Percentiles rank a stretch among this genome's conserved stretches.
phyloP scores from a whole-genome alignment of 2,329 filamentous ascomycete species.

The Paraconiothyrium sp. region DNA sequence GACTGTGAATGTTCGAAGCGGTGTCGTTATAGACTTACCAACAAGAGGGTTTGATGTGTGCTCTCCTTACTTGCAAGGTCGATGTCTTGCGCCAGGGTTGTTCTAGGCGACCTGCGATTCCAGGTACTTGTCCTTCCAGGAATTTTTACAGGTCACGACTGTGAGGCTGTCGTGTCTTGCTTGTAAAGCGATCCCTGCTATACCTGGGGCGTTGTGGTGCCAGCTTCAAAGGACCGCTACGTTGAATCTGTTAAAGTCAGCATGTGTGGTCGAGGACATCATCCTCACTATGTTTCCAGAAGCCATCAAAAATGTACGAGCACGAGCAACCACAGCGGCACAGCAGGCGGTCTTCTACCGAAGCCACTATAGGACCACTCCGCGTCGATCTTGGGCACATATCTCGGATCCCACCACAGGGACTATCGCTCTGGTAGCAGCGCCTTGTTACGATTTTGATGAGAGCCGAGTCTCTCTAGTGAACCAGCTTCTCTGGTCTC shows the following conservation, averaged over 20 bases:
- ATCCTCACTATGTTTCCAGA: neutral
- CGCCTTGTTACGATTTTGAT: too few species aligned
- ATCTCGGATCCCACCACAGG: neutral
- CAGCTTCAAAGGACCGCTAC: too few species aligned
- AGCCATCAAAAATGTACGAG: slow-evolving; percentile 1
- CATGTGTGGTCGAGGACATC: neutral
- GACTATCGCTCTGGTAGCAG: too few species aligned
- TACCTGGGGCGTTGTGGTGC: too few species aligned
- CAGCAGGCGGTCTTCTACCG: slow-evolving; percentile 8
- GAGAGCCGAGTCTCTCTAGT: too few species aligned
- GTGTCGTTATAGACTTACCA: neutral
- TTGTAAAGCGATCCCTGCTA: neutral
- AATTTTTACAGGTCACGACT: neutral
- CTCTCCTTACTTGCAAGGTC: too few species aligned
- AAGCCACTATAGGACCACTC: neutral
- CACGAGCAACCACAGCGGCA: slow-evolving; percentile 6
- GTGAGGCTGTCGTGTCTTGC: too few species aligned
- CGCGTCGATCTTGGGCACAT: neutral
- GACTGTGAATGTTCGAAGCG: neutral
- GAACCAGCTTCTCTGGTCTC: too few species aligned
- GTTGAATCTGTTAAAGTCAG: neutral
- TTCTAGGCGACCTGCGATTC: neutral
- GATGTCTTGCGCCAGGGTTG: too few species aligned
- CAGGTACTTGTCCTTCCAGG: neutral
- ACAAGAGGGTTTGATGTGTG: neutral